These are phyloP conservation scores for Posidonia australis DNA, from an alignment of 106 monocot genomes.

Conservation along the genomic window DNA sequence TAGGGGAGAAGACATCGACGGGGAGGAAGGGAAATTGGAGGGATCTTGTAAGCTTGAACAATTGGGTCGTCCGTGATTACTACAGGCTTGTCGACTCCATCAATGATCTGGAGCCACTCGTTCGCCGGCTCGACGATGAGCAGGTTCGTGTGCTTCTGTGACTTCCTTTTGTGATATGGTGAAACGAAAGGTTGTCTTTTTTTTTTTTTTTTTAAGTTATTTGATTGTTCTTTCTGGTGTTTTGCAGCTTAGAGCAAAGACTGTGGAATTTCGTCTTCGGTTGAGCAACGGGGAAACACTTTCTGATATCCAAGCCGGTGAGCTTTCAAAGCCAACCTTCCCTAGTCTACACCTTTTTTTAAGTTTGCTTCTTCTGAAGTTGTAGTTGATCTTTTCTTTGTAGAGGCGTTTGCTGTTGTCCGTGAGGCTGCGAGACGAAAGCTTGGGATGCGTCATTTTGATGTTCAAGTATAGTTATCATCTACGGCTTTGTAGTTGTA, in stretches of 20 bases:
- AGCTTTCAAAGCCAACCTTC: neutral
- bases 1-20: neutral
- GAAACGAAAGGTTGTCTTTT: neutral
- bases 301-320: constrained; percentile 88
- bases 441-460: constrained; percentile 95
- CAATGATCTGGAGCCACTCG: constrained; percentile 43
- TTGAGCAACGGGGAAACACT: constrained; percentile 70
- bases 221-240: neutral
- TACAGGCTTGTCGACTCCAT: constrained; percentile 72
- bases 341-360: neutral
- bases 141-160: constrained; percentile 31
- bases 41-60: constrained; percentile 71
- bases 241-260: constrained; percentile 56
- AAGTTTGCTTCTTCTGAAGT: neutral
- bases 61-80: constrained; percentile 88
- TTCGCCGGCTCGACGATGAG: constrained; percentile 57
- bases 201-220: neutral
- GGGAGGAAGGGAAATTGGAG: constrained; percentile 32
- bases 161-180: neutral
- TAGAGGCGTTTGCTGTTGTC: constrained; percentile 98
- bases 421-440: constrained; percentile 88
- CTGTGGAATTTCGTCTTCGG: constrained; percentile 55
- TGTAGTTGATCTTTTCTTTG: neutral
- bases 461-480: constrained; percentile 59
- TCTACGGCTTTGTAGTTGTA: neutral